phyloP scores from a whole-genome alignment of 208 protist genomes.

The Acanthamoeba healyi region DNA sequence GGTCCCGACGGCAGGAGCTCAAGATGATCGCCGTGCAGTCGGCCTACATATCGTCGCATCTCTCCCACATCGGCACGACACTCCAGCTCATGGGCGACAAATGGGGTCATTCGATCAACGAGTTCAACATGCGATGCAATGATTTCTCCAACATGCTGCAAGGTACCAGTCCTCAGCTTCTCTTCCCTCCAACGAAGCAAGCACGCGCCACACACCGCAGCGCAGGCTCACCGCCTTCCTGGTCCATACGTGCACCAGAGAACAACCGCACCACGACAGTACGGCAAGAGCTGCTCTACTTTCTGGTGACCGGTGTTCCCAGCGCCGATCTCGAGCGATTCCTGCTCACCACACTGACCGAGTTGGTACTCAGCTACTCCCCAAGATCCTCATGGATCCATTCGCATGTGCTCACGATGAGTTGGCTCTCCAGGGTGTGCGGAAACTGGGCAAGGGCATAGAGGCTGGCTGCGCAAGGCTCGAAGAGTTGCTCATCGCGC shows the following conservation, averaged over 20 bases:
- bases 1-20: conserved; percentile 36
- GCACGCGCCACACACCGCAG: background rate
- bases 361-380: background rate
- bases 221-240: no score
- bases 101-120: conserved; percentile 15
- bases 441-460: conserved; percentile 15
- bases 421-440: background rate
- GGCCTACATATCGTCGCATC: conserved; percentile 22
- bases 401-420: no score
- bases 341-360: conserved; percentile 44
- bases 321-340: conserved; percentile 62
- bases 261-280: conserved; percentile 46
- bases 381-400: background rate
- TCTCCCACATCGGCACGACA: conserved; percentile 44
- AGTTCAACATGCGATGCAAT: background rate
- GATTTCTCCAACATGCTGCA: conserved; percentile 48
- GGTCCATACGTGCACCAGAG: no score
- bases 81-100: conserved; percentile 60
- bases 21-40: conserved; percentile 51
- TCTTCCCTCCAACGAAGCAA: background rate
- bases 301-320: conserved; percentile 54
- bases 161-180: background rate
- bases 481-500: conserved; percentile 36
- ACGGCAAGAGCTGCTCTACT: conserved; percentile 62
- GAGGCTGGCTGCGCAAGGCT: conserved; percentile 33